These are phyloP conservation scores for Coprinopsis sp. DNA, from an alignment of 768 basidiomycete genomes.

Conservation along the genomic window DNA sequence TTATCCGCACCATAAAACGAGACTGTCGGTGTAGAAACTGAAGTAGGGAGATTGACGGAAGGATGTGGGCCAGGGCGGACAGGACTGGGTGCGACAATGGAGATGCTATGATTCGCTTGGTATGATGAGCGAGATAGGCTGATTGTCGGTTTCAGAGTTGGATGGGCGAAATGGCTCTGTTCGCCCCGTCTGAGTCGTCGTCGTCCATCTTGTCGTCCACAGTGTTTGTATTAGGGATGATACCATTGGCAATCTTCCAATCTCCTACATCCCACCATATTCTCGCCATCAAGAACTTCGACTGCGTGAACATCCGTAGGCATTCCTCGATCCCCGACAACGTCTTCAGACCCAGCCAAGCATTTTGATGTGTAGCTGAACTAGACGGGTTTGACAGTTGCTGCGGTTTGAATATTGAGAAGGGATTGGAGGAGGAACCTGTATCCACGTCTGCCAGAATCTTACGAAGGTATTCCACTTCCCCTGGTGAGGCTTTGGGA, in stretches of 20 bases:
- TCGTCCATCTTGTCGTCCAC: not conserved
- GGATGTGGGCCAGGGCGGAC: not conserved
- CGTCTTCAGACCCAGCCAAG: slow-evolving; percentile 39
- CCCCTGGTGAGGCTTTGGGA: slow-evolving; percentile 51
- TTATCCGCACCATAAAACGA: not conserved
- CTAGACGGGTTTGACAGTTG: slow-evolving; percentile 23
- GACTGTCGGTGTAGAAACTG: not conserved
- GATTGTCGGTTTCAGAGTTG: not conserved
- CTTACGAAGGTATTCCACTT: slow-evolving; percentile 62
- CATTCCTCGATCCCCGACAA: slow-evolving; percentile 72
- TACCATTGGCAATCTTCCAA: slow-evolving; percentile 86
- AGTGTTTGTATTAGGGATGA: not conserved
- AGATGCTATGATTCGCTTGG: not conserved
- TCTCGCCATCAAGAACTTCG: slow-evolving; percentile 91
- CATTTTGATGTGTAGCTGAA: not conserved
- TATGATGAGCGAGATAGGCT: not conserved
- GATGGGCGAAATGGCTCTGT: not conserved
- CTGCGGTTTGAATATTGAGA: slow-evolving; percentile 32
- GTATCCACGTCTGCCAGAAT: slow-evolving; percentile 62
- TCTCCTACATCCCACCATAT: slow-evolving; percentile 86
- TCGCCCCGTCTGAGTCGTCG: not conserved
- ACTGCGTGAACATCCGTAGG: slow-evolving; percentile 86
- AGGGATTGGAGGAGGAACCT: slow-evolving; percentile 28
- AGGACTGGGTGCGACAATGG: not conserved
- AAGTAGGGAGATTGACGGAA: not conserved